Evolutionary conservation across 306 rosid genomes (phyloP).

Genomic region (Ormosia emarginata): DNA sequence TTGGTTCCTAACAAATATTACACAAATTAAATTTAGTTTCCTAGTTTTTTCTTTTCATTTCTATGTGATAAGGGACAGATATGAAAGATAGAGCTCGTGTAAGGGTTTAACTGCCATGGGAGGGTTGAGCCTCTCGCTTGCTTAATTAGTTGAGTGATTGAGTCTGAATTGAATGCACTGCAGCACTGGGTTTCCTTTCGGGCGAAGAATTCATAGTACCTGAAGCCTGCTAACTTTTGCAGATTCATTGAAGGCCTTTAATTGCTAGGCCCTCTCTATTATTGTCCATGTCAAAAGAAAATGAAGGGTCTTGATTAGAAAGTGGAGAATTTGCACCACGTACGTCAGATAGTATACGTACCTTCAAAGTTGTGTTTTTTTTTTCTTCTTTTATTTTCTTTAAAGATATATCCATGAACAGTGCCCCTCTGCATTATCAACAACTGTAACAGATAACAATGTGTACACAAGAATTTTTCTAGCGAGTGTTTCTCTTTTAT

Average conservation of each 20-base stretch:
- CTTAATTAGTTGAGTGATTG: slow-evolving; percentile 10
- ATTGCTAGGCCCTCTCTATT: slow-evolving; percentile 66
- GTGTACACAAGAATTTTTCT: neutral
- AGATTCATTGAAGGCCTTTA: slow-evolving; percentile 72
- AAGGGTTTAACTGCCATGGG: too few relatives aligned
- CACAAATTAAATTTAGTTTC: neutral
- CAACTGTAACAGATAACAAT: neutral
- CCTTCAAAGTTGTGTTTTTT: too few relatives aligned
- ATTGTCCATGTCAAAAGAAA: slow-evolving; percentile 31
- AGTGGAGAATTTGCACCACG: slow-evolving; percentile 12
- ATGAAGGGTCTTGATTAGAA: slow-evolving; percentile 3
- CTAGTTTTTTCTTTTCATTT: neutral
- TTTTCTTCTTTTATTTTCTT: neutral
- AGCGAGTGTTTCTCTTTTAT: neutral
- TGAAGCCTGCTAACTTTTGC: slow-evolving; percentile 51
- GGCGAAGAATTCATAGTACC: slow-evolving; percentile 60
- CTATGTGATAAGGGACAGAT: too few relatives aligned
- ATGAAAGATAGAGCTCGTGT: too few relatives aligned
- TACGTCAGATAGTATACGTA: neutral
- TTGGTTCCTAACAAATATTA: neutral
- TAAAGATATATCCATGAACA: neutral
- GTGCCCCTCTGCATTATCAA: neutral
- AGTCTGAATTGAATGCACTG: slow-evolving; percentile 48
- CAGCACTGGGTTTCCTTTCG: slow-evolving; percentile 39
- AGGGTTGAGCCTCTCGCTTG: neutral